phyloP scores from a whole-genome alignment of 2,329 filamentous ascomycete species.

The Trichoderma endophyticum region DNA sequence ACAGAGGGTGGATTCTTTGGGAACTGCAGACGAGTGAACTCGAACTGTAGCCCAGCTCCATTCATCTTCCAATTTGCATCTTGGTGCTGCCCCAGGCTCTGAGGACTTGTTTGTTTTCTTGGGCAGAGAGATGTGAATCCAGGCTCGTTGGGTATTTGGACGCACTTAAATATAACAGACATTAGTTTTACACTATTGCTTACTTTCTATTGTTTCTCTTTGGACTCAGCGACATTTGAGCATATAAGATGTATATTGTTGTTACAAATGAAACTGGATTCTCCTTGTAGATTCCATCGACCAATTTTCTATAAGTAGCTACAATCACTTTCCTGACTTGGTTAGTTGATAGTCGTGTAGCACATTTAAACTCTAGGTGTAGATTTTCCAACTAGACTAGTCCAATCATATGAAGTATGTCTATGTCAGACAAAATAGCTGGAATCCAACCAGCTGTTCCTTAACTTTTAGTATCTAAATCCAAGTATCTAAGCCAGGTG shows the following conservation, averaged over 20 bases:
- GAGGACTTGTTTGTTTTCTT: not conserved
- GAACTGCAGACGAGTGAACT: not conserved
- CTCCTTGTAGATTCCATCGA: not conserved
- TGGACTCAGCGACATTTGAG: not conserved
- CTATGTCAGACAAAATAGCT: not conserved
- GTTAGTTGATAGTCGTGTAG: not conserved
- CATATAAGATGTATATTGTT: not conserved
- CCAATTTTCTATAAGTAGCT: not conserved
- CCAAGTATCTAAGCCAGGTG: not conserved
- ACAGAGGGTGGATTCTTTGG: not conserved
- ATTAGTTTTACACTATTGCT: not conserved
- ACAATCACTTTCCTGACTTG: not conserved
- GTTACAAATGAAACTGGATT: not conserved
- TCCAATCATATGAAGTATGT: not conserved
- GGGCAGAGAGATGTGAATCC: not conserved
- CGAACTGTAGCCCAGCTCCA: not conserved
- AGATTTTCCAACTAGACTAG: not conserved
- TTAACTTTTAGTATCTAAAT: not conserved
- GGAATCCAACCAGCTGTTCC: not conserved
- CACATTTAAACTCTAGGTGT: not conserved
- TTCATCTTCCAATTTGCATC: not conserved
- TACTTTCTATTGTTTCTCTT: not conserved
- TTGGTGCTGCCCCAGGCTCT: not conserved
- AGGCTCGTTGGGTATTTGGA: not conserved
- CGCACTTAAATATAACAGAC: too few species aligned